Conservation (phyloP, 2,329 filamentous ascomycete species). For the Myriosclerotinia duriaeana region DNA sequence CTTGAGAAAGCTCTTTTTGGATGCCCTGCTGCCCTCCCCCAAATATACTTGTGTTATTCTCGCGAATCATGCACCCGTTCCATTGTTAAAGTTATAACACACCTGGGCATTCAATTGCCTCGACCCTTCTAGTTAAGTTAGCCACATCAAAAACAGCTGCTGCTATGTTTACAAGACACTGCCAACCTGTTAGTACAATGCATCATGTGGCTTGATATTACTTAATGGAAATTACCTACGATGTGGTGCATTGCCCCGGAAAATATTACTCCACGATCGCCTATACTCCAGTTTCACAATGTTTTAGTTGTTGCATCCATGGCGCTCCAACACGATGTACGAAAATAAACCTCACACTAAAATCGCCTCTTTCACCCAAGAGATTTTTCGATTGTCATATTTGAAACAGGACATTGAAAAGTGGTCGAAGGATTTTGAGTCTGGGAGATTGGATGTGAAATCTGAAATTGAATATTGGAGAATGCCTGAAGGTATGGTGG, state of each 20-base stretch:
- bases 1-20: neutral
- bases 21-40: neutral
- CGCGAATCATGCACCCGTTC: neutral
- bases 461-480: too few relatives aligned
- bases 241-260: neutral
- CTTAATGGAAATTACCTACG: neutral
- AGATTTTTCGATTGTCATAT: too few relatives aligned
- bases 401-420: too few relatives aligned
- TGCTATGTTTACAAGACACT: neutral
- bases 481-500: too few relatives aligned
- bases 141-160: slow-evolving; percentile 10
- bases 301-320: neutral
- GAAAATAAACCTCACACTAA: too few relatives aligned
- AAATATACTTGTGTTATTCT: neutral
- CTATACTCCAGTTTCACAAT: slow-evolving; percentile 9
- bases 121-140: neutral
- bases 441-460: too few relatives aligned
- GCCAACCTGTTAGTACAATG: neutral
- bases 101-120: neutral
- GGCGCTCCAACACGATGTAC: neutral
- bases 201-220: slow-evolving; percentile 17
- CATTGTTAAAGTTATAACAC: neutral
- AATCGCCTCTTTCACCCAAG: too few relatives aligned
- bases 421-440: too few relatives aligned
- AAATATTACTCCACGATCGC: slow-evolving; percentile 7